A percentile compares a stretch with the other conserved stretches of the same genome.
phyloP scores from a whole-genome alignment of 495 filamentous ascomycete genomes.

The Cercophora sp. region DNA sequence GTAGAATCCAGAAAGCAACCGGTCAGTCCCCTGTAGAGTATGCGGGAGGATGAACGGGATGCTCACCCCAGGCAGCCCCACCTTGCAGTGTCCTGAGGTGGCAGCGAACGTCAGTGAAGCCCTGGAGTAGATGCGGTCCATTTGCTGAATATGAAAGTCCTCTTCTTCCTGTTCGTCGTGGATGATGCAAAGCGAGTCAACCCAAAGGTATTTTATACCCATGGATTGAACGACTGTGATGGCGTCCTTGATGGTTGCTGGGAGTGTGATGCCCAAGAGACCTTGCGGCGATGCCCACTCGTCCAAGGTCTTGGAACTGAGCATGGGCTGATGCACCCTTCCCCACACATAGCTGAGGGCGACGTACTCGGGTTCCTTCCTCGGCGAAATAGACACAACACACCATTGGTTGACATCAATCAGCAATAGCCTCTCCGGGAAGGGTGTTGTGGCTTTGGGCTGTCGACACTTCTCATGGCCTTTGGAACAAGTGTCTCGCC shows the following conservation, averaged over 20 bases:
- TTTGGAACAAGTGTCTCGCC: too few relatives aligned
- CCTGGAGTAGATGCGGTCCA: not conserved
- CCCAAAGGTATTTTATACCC: not conserved
- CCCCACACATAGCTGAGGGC: conserved; percentile 3
- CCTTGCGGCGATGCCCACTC: too few relatives aligned
- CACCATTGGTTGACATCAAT: not conserved
- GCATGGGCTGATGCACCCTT: not conserved
- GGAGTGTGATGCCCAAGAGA: not conserved
- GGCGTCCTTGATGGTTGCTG: not conserved
- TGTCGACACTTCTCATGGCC: too few relatives aligned
- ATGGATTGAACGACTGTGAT: not conserved
- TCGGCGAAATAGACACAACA: not conserved
- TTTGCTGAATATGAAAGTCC: not conserved
- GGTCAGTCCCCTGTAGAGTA: too few relatives aligned
- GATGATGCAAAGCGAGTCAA: not conserved
- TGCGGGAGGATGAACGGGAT: too few relatives aligned
- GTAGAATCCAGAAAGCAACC: too few relatives aligned
- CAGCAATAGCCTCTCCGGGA: not conserved
- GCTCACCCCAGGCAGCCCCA: too few relatives aligned
- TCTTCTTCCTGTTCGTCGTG: not conserved
- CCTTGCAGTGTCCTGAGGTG: not conserved
- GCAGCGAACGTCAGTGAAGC: not conserved
- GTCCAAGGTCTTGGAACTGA: not conserved
- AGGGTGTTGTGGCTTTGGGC: too few relatives aligned
- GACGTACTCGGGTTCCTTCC: not conserved